These are phyloP conservation scores for Colletotrichum spinosum DNA, from an alignment of 2,329 filamentous ascomycete species.

Conservation along the genomic window DNA sequence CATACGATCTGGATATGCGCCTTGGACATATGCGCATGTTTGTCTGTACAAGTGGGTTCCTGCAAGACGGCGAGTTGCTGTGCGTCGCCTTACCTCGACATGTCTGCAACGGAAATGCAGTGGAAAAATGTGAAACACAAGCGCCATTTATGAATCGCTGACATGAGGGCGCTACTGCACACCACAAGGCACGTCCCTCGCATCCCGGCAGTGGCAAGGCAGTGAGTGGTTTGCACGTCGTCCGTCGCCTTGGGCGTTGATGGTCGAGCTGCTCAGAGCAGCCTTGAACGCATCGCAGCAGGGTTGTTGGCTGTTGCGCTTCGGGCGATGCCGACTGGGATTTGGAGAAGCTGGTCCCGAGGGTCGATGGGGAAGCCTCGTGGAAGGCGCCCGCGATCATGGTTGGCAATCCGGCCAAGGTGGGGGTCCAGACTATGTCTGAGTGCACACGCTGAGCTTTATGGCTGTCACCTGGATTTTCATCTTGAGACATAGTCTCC, in stretches of 20 bases:
- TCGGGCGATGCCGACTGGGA: constrained; percentile 29
- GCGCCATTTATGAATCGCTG: constrained; percentile 27
- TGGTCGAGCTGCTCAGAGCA: not conserved
- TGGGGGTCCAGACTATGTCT: too few relatives aligned
- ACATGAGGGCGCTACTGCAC: constrained; percentile 25
- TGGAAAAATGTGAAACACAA: constrained; percentile 29
- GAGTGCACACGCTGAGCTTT: too few relatives aligned
- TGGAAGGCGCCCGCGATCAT: not conserved
- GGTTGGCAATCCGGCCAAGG: not conserved
- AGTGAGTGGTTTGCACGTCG: constrained; percentile 16
- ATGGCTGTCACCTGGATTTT: too few relatives aligned
- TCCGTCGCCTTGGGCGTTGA: constrained; percentile 5
- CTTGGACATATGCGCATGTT: constrained; percentile 17
- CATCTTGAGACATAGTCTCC: too few relatives aligned
- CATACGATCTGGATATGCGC: constrained; percentile 12
- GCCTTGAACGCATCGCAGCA: constrained; percentile 14
- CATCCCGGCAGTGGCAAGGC: constrained; percentile 12
- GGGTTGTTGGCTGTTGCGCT: constrained; percentile 16
- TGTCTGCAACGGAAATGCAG: constrained; percentile 19
- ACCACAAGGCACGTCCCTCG: constrained; percentile 20
- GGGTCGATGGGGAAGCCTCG: constrained; percentile 5
- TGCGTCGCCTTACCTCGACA: constrained; percentile 14
- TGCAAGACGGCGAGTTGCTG: not conserved
- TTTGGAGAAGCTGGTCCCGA: constrained; percentile 4
- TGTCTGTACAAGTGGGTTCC: constrained; percentile 8